Conservation (phyloP, 495 filamentous ascomycete species). For the Neurospora sp. region DNA sequence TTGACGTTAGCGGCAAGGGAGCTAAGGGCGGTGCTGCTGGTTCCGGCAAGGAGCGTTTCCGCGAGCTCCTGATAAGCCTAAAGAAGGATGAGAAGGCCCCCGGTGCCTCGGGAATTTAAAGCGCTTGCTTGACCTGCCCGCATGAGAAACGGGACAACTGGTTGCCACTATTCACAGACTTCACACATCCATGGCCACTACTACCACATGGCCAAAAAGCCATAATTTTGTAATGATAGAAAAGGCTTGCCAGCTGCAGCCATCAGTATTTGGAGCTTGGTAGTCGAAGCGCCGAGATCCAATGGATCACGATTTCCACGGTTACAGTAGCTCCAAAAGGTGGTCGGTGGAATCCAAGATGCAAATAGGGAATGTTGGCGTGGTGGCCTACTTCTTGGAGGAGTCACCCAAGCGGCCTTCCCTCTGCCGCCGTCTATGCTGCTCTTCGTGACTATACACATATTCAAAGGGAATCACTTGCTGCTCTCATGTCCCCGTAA, state of each 20-base stretch:
- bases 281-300: not conserved
- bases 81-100: constrained; percentile 92
- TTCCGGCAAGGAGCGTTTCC: constrained; percentile 89
- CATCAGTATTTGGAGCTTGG: not conserved
- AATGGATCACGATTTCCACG: not conserved
- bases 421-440: constrained; percentile 5
- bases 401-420: constrained; percentile 2
- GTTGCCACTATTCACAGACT: not conserved
- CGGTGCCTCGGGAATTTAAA: constrained; percentile 57
- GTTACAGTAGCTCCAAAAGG: not conserved
- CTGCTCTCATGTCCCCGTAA: not conserved
- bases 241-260: not conserved
- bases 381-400: not conserved
- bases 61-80: constrained; percentile 79
- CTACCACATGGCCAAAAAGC: not conserved
- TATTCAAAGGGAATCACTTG: constrained; percentile 9
- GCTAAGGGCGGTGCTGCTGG: constrained; percentile 72
- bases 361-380: not conserved
- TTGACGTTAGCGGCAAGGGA: constrained; percentile 93
- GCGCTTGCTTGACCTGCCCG: not conserved
- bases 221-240: constrained; percentile 1
- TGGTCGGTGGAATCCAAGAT: not conserved
- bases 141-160: not conserved
- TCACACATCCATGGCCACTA: not conserved
- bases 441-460: constrained; percentile 15